Evolutionary conservation across 2,329 filamentous ascomycete genomes (phyloP), one percentile per base, ranked within the genome.

Genomic region (Trichophyton benhamiae): DNA sequence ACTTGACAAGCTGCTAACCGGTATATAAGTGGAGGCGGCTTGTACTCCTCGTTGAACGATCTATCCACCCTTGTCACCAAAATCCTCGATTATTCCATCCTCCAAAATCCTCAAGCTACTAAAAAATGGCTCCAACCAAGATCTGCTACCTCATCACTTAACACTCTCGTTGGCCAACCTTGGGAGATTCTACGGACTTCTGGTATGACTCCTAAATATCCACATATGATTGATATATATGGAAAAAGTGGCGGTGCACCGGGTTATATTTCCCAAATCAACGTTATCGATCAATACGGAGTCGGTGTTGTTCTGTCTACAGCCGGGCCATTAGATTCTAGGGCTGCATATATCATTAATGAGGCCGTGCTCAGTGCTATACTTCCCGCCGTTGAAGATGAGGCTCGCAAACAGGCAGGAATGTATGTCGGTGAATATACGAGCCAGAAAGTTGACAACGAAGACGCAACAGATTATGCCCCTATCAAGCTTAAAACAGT

Each of bases 111-210:
- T 0, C 57, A 70, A 0, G 60, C 70, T 53, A 67, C 68, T 7
- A 22, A 66, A 27, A 62, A 65, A 22, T 76, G 74, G 74, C 67
- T 76, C 4, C 75, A 76, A 30, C 74, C 74, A 0, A 58, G 55
- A 0, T 66, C 72, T 0, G 69, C 71, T 33, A 69, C 69, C 1
- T 72, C 72, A 1, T 69, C 69, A 2, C 63, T 65, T 0, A 64
- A 67, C 27, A 68, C 66, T 11, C 67, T 73, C 22, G 72, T 73
- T 2, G 74, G 74, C 2, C 69, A 71, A 65, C 72, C 74, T 0
- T 75, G 74, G 75, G 74, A 76, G 53, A 74, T 75, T 13, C 66
- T 70, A 1, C 72, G 70, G 1, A 65, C 68, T 0, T 15, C 66
- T 0, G 64, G 68, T 25, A 55, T 75, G 0, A 68, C 68, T 0